Evolutionary conservation across 1,284 basidiomycete species (phyloP).

Genomic region (Cutaneotrichosporon mucoides): DNA sequence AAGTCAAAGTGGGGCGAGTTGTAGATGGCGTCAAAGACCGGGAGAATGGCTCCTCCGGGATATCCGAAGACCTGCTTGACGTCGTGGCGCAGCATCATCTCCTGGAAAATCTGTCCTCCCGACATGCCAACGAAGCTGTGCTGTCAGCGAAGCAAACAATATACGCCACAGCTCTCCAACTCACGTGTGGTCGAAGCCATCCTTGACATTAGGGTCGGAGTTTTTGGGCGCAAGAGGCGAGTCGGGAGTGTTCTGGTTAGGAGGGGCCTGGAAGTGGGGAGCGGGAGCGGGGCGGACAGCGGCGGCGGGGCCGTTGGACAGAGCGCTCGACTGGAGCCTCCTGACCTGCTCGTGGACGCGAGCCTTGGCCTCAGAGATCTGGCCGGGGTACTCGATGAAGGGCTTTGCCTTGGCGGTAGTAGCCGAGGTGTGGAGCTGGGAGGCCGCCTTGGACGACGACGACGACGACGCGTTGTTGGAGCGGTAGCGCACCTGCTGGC

Average conservation of each 20-base stretch:
- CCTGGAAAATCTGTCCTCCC: constrained; percentile 96
- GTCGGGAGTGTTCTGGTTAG: constrained; percentile 33
- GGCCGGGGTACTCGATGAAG: constrained; percentile 18
- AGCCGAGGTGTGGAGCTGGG: constrained; percentile 34
- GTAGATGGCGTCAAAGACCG: constrained; percentile 98
- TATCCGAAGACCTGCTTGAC: constrained; percentile 98
- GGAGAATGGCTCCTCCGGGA: constrained; percentile 94
- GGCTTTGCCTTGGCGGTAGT: constrained; percentile 15
- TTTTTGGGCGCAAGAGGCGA: constrained; percentile 18
- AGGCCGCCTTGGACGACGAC: neutral
- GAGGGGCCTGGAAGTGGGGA: constrained; percentile 44
- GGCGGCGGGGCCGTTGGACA: constrained; percentile 56
- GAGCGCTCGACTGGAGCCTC: constrained; percentile 63
- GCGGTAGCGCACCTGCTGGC: constrained; percentile 24
- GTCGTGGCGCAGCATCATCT: constrained; percentile 97
- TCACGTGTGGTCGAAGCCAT: constrained; percentile 41
- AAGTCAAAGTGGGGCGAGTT: constrained; percentile 95
- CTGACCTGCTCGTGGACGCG: constrained; percentile 65
- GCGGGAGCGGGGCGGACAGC: constrained; percentile 51
- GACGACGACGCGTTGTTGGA: constrained; percentile 19
- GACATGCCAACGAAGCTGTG: constrained; percentile 84
- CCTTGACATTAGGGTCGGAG: constrained; percentile 18
- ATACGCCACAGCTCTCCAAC: constrained; percentile 7
- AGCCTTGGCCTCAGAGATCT: constrained; percentile 47
- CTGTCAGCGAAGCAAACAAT: constrained; percentile 2